A percentile compares a stretch with the other conserved stretches of the same genome.
These are phyloP conservation scores for Chlorella sorokiniana DNA, from an alignment of 139 green algal genomes.

Conservation along the genomic window DNA sequence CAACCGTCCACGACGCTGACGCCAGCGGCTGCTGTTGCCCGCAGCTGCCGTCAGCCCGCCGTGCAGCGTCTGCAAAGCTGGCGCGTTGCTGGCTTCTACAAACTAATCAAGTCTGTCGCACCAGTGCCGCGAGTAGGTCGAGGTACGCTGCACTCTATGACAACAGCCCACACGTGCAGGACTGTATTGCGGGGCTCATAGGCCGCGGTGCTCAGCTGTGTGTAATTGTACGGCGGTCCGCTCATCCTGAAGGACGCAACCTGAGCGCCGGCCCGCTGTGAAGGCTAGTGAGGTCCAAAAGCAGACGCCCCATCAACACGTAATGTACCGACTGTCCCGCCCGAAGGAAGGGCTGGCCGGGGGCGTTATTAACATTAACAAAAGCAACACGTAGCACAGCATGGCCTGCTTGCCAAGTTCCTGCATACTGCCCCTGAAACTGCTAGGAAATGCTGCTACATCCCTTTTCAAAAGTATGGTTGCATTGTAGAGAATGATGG, in stretches of 20 bases:
- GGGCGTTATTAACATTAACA: too few species aligned
- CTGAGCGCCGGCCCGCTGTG: too few species aligned
- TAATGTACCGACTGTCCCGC: too few species aligned
- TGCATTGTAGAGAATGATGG: too few species aligned
- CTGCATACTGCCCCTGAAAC: too few species aligned
- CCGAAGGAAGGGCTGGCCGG: too few species aligned
- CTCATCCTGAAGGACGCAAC: not conserved
- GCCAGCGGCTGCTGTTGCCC: not conserved
- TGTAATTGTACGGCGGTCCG: not conserved
- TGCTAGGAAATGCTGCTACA: too few species aligned
- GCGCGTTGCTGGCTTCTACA: not conserved
- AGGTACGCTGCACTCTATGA: slow-evolving; percentile 44
- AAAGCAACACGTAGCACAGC: too few species aligned
- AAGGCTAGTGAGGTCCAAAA: too few species aligned
- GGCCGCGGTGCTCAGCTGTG: not conserved
- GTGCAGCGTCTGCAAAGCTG: not conserved
- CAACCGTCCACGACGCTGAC: not conserved
- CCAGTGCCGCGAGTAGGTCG: slow-evolving; percentile 41
- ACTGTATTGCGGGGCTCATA: not conserved
- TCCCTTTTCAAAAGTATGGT: too few species aligned
- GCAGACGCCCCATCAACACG: too few species aligned
- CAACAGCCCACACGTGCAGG: slow-evolving; percentile 39
- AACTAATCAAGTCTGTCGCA: not conserved
- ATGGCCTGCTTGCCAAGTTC: too few species aligned
- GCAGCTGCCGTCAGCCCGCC: not conserved